These are phyloP conservation scores for Dactylellina parvicollis DNA, from an alignment of 2,329 filamentous ascomycete genomes.

Conservation along the genomic window DNA sequence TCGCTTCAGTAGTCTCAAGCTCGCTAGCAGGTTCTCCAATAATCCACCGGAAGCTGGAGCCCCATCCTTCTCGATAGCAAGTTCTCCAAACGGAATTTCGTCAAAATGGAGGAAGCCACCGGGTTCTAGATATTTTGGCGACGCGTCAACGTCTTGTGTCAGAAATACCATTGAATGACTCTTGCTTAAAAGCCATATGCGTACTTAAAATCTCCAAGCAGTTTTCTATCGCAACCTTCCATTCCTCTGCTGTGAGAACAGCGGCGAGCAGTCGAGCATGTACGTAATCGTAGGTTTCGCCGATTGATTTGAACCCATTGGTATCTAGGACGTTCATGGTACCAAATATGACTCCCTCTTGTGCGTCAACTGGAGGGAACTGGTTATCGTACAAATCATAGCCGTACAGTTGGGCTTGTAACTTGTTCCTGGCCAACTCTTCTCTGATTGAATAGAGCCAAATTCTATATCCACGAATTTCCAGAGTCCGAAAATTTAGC, in stretches of 20 bases:
- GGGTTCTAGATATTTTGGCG: slow-evolving; percentile 12
- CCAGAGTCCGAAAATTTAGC: background rate
- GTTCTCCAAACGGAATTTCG: slow-evolving; percentile 37
- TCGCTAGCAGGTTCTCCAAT: slow-evolving; percentile 42
- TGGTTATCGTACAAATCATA: slow-evolving; percentile 44
- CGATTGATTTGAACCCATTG: slow-evolving; percentile 13
- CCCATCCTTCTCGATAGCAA: slow-evolving; percentile 31
- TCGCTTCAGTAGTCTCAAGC: slow-evolving; percentile 28
- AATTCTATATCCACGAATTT: slow-evolving; percentile 6
- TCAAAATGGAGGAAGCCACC: slow-evolving; percentile 43
- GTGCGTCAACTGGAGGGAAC: slow-evolving; percentile 28
- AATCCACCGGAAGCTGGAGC: slow-evolving; percentile 22
- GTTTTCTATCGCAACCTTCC: slow-evolving; percentile 35
- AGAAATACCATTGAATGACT: background rate
- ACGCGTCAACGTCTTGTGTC: background rate
- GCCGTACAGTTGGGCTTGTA: slow-evolving; percentile 27
- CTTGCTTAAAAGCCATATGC: background rate
- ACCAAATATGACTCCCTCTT: slow-evolving; percentile 27
- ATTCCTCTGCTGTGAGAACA: slow-evolving; percentile 36
- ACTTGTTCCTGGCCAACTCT: slow-evolving; percentile 12
- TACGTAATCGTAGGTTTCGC: slow-evolving; percentile 28
- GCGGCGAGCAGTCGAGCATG: slow-evolving; percentile 26
- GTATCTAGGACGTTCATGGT: slow-evolving; percentile 36
- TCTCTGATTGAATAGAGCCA: slow-evolving; percentile 45
- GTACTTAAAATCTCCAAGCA: slow-evolving; percentile 37